A percentile compares a stretch with the other conserved stretches of the same genome.
These are phyloP conservation scores for Scheffersomyces ergatensis DNA, from an alignment of 805 yeast genomes.

Conservation along the genomic window DNA sequence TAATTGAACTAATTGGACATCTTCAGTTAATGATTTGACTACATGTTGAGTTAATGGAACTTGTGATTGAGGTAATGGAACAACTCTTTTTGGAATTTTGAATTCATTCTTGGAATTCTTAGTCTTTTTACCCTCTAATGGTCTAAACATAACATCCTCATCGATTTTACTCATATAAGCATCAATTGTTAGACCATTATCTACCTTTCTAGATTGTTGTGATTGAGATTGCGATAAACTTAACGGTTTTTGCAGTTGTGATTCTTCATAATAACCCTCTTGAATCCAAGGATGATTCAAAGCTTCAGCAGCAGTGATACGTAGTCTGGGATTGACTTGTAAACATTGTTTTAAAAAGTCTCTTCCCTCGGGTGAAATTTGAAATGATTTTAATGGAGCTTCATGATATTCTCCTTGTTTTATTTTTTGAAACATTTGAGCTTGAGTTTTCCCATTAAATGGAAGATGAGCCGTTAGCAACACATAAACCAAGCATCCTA, in stretches of 20 bases:
- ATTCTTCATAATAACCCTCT: conserved; percentile 22
- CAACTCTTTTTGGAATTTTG: conserved; percentile 42
- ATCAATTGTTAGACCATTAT: conserved; percentile 32
- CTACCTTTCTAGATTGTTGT: conserved; percentile 52
- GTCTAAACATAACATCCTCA: conserved; percentile 43
- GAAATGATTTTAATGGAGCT: conserved; percentile 64
- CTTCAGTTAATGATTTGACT: neutral
- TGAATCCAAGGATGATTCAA: conserved; percentile 80
- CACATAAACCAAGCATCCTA: conserved; percentile 92
- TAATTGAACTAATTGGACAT: neutral
- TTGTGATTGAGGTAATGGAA: conserved; percentile 42
- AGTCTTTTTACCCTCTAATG: conserved; percentile 28
- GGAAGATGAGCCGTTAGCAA: conserved; percentile 92
- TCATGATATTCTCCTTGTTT: conserved; percentile 76
- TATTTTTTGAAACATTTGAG: conserved; percentile 75
- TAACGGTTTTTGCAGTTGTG: conserved; percentile 36
- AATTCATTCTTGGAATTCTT: conserved; percentile 28
- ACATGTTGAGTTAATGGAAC: conserved; percentile 12
- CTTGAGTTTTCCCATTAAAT: conserved; percentile 90
- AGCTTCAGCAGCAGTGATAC: conserved; percentile 77
- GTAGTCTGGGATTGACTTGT: conserved; percentile 68
- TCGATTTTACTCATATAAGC: conserved; percentile 39
- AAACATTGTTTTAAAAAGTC: conserved; percentile 70
- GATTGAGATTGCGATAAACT: conserved; percentile 72
- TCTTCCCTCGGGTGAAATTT: conserved; percentile 65